phyloP scores from a whole-genome alignment of 2,329 filamentous ascomycete genomes.

The Neocatenulostroma microsporum region DNA sequence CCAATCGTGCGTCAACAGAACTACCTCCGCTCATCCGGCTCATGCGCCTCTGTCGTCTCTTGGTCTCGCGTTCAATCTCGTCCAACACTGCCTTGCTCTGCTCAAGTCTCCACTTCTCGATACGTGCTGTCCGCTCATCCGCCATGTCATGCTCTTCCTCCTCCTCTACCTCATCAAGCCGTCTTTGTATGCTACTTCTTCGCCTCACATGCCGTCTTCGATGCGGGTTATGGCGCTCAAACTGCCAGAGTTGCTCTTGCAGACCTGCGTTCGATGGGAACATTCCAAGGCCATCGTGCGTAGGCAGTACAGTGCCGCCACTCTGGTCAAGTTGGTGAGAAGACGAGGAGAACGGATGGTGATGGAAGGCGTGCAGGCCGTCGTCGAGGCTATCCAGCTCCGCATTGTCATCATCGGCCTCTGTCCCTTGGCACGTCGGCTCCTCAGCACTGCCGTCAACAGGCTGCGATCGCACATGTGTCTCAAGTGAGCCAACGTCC shows the following conservation, averaged over 20 bases:
- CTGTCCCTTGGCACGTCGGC: slow-evolving; percentile 36
- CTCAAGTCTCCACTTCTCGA: slow-evolving; percentile 87
- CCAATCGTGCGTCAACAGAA: slow-evolving; percentile 18
- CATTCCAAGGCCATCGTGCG: slow-evolving; percentile 83
- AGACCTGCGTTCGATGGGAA: slow-evolving; percentile 55
- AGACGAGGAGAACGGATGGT: slow-evolving; percentile 47
- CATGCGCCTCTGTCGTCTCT: slow-evolving; percentile 52
- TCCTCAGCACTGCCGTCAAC: slow-evolving; percentile 40
- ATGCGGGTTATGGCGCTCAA: slow-evolving; percentile 75
- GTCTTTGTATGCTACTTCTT: slow-evolving; percentile 50
- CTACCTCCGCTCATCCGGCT: slow-evolving; percentile 47
- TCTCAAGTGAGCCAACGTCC: slow-evolving; percentile 72
- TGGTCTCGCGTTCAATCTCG: slow-evolving; percentile 81
- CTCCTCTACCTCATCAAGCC: slow-evolving; percentile 49
- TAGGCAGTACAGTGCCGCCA: slow-evolving; percentile 66
- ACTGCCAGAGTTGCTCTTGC: slow-evolving; percentile 81
- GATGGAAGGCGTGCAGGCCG: slow-evolving; percentile 79
- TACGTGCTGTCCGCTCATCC: slow-evolving; percentile 68
- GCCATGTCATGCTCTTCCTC: slow-evolving; percentile 48
- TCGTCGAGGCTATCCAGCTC: slow-evolving; percentile 92
- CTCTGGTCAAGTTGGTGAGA: slow-evolving; percentile 47
- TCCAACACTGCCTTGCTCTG: slow-evolving; percentile 79
- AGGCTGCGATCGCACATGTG: slow-evolving; percentile 52
- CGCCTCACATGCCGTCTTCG: slow-evolving; percentile 48
- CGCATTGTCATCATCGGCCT: slow-evolving; percentile 51